Conservation (phyloP, 805 yeast genomes). For the Clavispora carvajalis region DNA sequence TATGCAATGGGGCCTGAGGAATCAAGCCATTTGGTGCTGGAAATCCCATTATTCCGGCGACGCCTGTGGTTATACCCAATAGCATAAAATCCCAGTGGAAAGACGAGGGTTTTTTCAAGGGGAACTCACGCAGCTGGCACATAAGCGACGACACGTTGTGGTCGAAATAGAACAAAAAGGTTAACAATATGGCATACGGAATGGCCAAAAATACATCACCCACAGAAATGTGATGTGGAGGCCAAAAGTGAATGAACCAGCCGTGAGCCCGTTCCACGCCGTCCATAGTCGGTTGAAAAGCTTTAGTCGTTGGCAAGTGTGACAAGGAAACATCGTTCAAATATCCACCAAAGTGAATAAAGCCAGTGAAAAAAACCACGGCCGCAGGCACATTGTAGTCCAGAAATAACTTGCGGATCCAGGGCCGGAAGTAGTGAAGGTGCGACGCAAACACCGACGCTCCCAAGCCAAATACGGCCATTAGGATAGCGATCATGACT, state of each 20-base stretch:
- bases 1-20: slow-evolving; percentile 96
- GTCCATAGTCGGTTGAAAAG: slow-evolving; percentile 67
- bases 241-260: slow-evolving; percentile 81
- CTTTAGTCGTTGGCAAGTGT: slow-evolving; percentile 59
- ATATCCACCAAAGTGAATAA: slow-evolving; percentile 85
- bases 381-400: slow-evolving; percentile 84
- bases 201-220: slow-evolving; percentile 81
- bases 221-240: slow-evolving; percentile 47
- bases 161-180: slow-evolving; percentile 86
- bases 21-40: slow-evolving; percentile 97
- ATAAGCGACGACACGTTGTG: slow-evolving; percentile 92
- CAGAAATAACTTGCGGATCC: slow-evolving; percentile 61
- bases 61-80: slow-evolving; percentile 80
- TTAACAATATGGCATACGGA: slow-evolving; percentile 85
- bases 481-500: slow-evolving; percentile 65
- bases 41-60: slow-evolving; percentile 81
- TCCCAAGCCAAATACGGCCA: slow-evolving; percentile 72
- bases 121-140: slow-evolving; percentile 81
- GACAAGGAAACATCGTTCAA: slow-evolving; percentile 53
- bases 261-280: slow-evolving; percentile 41
- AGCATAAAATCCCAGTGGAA: slow-evolving; percentile 91
- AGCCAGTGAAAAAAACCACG: slow-evolving; percentile 88
- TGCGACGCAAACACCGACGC: slow-evolving; percentile 52
- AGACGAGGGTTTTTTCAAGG: slow-evolving; percentile 77
- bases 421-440: slow-evolving; percentile 56